Evolutionary conservation across 805 yeast genomes (phyloP).

Genomic region (Kodamaea kaohsiungensis): DNA sequence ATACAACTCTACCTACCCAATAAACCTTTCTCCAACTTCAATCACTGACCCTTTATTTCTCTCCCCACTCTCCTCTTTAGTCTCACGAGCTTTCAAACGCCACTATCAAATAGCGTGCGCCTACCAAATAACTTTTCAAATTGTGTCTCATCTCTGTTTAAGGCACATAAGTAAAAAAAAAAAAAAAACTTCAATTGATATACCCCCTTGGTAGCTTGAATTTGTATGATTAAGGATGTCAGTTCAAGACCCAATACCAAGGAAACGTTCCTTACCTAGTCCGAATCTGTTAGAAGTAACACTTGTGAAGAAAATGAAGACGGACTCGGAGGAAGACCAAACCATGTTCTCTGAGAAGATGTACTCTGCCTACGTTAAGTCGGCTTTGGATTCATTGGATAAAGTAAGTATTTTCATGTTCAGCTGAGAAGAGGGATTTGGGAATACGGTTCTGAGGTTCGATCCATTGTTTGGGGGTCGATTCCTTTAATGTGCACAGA

Average conservation of each 20-base stretch:
- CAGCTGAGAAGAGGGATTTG: constrained; percentile 7
- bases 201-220: neutral
- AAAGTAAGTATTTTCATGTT: constrained; percentile 36
- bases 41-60: no score
- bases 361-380: constrained; percentile 51
- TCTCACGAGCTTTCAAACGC: constrained; percentile 2
- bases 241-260: constrained; percentile 36
- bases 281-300: constrained; percentile 15
- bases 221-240: constrained; percentile 30
- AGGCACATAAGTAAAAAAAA: constrained; percentile 7
- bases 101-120: constrained; percentile 9
- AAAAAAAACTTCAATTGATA: neutral
- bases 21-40: no score
- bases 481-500: constrained; percentile 2
- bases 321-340: constrained; percentile 15
- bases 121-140: constrained; percentile 2
- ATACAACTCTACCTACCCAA: no score
- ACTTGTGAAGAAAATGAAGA: constrained; percentile 19
- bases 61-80: neutral
- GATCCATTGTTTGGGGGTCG: neutral
- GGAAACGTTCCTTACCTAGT: constrained; percentile 28
- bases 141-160: constrained; percentile 7
- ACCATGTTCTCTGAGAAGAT: constrained; percentile 36
- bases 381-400: constrained; percentile 72
- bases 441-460: neutral